Conservation (phyloP, 768 basidiomycete species). For the Phanerochaete sordida region DNA sequence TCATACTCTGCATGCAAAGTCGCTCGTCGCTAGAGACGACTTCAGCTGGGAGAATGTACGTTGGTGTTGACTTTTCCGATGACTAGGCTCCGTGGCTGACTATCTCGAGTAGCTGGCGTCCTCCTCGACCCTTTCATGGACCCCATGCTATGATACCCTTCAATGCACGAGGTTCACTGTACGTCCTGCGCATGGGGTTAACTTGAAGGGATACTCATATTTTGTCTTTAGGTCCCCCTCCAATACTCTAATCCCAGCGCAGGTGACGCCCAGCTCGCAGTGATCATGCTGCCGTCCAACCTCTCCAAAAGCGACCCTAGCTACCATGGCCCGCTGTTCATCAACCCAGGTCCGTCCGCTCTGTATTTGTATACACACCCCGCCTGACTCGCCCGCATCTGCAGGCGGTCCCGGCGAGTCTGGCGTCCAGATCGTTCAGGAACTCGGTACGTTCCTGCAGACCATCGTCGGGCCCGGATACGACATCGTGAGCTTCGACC, state of each 20-base stretch:
- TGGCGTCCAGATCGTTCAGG: constrained; percentile 17
- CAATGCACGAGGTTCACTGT: constrained; percentile 3
- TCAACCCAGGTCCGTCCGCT: constrained; percentile 22
- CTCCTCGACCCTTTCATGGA: constrained; percentile 5
- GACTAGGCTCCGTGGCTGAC: too few species aligned
- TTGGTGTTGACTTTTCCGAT: too few species aligned
- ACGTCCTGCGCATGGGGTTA: not conserved
- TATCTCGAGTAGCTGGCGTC: constrained; percentile 7
- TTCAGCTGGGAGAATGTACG: too few species aligned
- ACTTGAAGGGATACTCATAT: not conserved
- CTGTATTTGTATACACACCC: not conserved
- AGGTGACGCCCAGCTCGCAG: constrained; percentile 27
- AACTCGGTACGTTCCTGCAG: not conserved
- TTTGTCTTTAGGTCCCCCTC: constrained; percentile 23
- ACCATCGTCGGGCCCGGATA: constrained; percentile 23
- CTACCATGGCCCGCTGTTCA: constrained; percentile 29
- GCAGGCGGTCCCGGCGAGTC: constrained; percentile 24
- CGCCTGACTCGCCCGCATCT: not conserved
- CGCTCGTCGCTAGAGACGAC: too few species aligned
- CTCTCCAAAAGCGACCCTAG: constrained; percentile 5
- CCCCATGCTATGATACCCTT: constrained; percentile 7
- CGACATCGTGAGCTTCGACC: constrained; percentile 29
- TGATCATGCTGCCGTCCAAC: constrained; percentile 24
- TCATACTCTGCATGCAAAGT: not conserved
- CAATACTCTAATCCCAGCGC: constrained; percentile 27